phyloP scores from a whole-genome alignment of 495 filamentous ascomycete genomes.

The Emericellopsis terricola region DNA sequence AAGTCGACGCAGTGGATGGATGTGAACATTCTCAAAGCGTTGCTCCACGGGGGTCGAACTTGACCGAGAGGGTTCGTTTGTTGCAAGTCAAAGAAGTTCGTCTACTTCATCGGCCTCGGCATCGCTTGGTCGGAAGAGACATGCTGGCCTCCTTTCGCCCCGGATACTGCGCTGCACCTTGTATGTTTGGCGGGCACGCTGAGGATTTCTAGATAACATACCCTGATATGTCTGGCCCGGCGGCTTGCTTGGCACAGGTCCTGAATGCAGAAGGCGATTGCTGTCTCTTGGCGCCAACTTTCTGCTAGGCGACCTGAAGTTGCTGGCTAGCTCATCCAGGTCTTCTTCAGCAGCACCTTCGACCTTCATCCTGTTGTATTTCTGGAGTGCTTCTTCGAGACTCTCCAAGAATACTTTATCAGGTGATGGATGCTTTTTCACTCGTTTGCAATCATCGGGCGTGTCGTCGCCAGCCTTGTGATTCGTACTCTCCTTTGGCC shows the following conservation, averaged over 20 bases:
- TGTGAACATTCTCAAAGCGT: background rate
- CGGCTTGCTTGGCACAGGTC: no score
- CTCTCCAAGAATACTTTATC: slow-evolving; percentile 1
- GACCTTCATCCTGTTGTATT: background rate
- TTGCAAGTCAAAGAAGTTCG: background rate
- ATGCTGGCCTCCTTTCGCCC: background rate
- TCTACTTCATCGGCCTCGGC: background rate
- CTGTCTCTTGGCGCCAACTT: background rate
- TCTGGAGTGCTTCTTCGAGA: background rate
- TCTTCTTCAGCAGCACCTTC: background rate
- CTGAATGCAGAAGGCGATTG: background rate
- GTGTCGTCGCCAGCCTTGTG: background rate
- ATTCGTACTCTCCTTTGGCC: background rate
- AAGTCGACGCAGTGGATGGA: background rate
- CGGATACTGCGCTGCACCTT: background rate
- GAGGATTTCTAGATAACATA: background rate
- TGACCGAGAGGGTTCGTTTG: background rate
- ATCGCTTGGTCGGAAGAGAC: background rate
- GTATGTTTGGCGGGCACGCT: background rate
- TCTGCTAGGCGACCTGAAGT: background rate
- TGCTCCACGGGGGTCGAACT: background rate
- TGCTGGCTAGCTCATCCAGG: slow-evolving; percentile 1
- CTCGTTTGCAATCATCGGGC: background rate
- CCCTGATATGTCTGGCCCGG: no score
- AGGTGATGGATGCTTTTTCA: slow-evolving; percentile 4